Evolutionary conservation across 257 asterid genomes (phyloP), one percentile per base, ranked within the genome.

Genomic region (Forsythia suspensa): DNA sequence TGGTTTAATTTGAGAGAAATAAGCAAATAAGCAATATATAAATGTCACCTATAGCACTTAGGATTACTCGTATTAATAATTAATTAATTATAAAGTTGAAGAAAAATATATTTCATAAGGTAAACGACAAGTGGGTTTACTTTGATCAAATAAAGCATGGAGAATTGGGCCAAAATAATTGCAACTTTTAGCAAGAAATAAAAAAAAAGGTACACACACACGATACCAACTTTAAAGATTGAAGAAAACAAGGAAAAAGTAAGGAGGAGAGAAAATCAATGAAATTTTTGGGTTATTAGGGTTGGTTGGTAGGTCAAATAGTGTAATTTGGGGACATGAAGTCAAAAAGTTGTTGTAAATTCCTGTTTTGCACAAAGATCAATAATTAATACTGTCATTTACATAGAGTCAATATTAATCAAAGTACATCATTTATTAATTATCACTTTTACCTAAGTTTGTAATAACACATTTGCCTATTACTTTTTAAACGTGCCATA

Each of bases 141-240:
- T 73, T 78, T 57, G 82, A 77, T 77, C 82, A 82, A 67, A 74
- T 82, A 77, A 77, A 78, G 80, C 79, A 77, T 74, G 77, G 82
- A 82, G 73, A 78, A 74, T 74, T 29, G 74, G 82, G 4, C 66
- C 71, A 57, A 57, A 57, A 57, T 57, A 57, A 57, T 57, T 57
- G 66, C 34, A 57, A 57, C 66, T 57, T 57, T n/a, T 57, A 6
- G 34, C 24, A 57, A 8, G 66, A 57, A 29, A 29, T 29, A 1
- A 1, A 29, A 29, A 29, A 29, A 57, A 16, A 57, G 66, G 29
- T 57, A 18, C 34, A 52, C 21, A 52, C 21, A 52, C 63, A 57
- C 66, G 29, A 57, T 24, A 57, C 34, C 66, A 3, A 7, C 66
- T 57, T 57, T 57, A 57, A 57, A n/a, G 66, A 57, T 57, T 57